Evolutionary conservation across 2,329 filamentous ascomycete species (phyloP), one percentile per base, ranked within the genome.

Genomic region (Penicillium sp.): DNA sequence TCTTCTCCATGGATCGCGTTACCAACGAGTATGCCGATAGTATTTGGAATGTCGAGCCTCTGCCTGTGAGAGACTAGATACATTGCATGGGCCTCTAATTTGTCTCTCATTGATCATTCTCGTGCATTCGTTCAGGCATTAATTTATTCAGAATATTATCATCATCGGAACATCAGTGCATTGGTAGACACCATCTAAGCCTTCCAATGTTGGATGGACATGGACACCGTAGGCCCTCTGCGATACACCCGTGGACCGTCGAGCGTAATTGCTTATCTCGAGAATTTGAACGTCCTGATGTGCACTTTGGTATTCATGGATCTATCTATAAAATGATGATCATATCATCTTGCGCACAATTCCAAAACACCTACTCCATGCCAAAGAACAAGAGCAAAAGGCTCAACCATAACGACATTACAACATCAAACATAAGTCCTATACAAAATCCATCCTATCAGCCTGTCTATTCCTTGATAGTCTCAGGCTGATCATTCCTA

Each of bases 1-100:
- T 97, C 84, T 97, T 97, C 80, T 92, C 87, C 64, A 93, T 89
- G 60, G 93, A 97, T 74, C 85, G 93, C 38, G 96, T 93, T 77
- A 97, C 97, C 74, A 91, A 93, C 67, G 92, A 97, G 81, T 99
- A 99, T 77, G 94, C 94, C 0, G 93, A 99, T 74, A 87, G 83
- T 60, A 97, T 99, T 73, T 99, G 94, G 94, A 97, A 97, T 70
- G 81, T 96, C 38, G 93, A 97, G 80, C 92, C 93, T 27, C 73
- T 94, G 51, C 75, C 76, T 32, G 78, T 80, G 21, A 73, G 75
- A 62, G 69, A 75, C 27, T 58, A 39, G 16, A 22, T 24, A 29
- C 13, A n/a, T 6, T 36, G 34, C 34, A 36, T 36, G 34, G 29
- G 34, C 13, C 34, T 5, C 13, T 36, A n/a, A 14, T n/a, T n/a